These are phyloP conservation scores for Aspergillus aculeatinus DNA, from an alignment of 2,329 filamentous ascomycete genomes.

Conservation along the genomic window DNA sequence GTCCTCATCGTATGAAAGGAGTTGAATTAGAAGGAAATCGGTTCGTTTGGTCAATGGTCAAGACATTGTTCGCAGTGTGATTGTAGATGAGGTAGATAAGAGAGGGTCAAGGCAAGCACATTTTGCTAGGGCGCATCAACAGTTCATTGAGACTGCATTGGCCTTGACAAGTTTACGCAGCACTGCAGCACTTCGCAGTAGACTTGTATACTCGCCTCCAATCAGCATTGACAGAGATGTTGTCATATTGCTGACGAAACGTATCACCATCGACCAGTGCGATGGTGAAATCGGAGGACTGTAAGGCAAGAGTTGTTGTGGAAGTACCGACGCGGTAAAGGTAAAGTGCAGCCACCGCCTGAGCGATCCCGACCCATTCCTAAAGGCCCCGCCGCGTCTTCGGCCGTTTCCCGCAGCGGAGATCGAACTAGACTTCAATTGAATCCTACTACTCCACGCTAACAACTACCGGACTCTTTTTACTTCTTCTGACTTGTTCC, in stretches of 20 bases:
- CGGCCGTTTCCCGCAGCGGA: background rate
- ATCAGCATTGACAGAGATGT: slow-evolving; percentile 10
- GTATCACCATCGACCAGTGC: slow-evolving; percentile 19
- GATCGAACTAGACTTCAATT: slow-evolving; percentile 1
- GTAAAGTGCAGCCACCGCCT: background rate
- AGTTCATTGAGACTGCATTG: background rate
- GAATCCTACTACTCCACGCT: background rate
- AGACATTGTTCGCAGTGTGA: background rate
- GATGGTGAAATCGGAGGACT: slow-evolving; percentile 11
- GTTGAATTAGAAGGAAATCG: background rate
- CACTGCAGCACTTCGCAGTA: background rate
- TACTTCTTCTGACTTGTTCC: slow-evolving; percentile 14
- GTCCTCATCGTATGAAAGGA: background rate
- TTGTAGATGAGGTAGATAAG: background rate
- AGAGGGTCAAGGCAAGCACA: background rate
- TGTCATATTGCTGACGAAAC: slow-evolving; percentile 18
- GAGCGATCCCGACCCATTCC: no score
- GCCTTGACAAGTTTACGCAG: background rate
- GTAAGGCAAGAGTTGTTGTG: no score
- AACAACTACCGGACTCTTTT: background rate
- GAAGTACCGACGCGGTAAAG: no score
- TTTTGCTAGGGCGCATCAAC: background rate
- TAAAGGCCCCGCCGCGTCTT: background rate
- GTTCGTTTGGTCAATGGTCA: background rate
- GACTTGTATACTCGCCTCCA: background rate